Percentiles rank a stretch among this genome's conserved stretches.
phyloP scores from a whole-genome alignment of 306 rosid species.

The Pyrus communis region DNA sequence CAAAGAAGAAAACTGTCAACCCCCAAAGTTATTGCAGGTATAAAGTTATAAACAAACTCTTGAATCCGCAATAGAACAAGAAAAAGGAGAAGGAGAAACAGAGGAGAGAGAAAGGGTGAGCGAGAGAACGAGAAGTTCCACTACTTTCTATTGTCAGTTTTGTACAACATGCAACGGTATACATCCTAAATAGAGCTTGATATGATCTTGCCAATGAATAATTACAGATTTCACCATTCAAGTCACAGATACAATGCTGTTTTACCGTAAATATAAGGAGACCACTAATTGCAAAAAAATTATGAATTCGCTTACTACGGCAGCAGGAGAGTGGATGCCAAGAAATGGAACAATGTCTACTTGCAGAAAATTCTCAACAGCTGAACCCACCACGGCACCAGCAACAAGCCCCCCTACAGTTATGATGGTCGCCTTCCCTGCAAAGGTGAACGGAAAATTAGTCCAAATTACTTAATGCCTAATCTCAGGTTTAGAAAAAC shows the following conservation, averaged over 20 bases:
- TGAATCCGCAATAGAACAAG: neutral
- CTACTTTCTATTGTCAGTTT: conserved; percentile 33
- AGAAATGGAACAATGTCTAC: conserved; percentile 94
- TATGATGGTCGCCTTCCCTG: conserved; percentile 90
- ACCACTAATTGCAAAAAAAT: conserved; percentile 84
- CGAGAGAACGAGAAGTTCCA: conserved; percentile 10
- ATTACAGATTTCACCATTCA: conserved; percentile 56
- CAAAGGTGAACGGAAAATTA: conserved; percentile 21
- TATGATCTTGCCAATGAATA: conserved; percentile 68
- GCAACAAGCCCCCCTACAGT: conserved; percentile 90
- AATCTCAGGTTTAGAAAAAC: neutral
- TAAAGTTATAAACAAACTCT: neutral
- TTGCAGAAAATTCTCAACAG: conserved; percentile 90
- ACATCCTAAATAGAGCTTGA: conserved; percentile 38
- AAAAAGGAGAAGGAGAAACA: neutral
- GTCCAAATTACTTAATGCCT: neutral
- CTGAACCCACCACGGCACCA: conserved; percentile 91
- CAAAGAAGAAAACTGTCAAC: neutral
- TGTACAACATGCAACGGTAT: conserved; percentile 59
- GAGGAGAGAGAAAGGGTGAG: neutral
- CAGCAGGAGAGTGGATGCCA: conserved; percentile 93
- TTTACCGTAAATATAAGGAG: conserved; percentile 76
- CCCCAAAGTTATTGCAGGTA: neutral
- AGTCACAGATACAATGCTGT: conserved; percentile 25
- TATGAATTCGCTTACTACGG: conserved; percentile 77